Evolutionary conservation across 139 green algal genomes (phyloP), one percentile per base, ranked within the genome.

Genomic region (Chlamydomonas schloesseri): DNA sequence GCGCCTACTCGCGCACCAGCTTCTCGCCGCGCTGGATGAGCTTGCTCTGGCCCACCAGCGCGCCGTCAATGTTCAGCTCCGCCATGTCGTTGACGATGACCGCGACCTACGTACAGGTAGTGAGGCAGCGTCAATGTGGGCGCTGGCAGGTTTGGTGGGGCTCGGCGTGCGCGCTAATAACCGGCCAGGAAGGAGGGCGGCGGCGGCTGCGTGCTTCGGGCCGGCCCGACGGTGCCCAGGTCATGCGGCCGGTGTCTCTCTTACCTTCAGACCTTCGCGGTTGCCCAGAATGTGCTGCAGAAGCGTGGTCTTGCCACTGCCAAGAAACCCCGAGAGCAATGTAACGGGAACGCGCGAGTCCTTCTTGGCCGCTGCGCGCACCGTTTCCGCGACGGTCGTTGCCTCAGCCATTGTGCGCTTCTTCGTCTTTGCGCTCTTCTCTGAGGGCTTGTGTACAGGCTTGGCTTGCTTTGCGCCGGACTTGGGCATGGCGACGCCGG

Each of bases 21-120:
- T 82, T 79, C 79, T 93, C 90, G 67, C 89, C 86, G 0, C 82
- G 34, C 77, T 84, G 53, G 26, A 88, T 50, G 14, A 73, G 68
- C 5, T 34, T 29, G 68, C 68, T 73, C 10, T 73, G 47, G 13
- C 60, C 67, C 69, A 97, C 86, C 33, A 97, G 82, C 20, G 78
- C 62, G 8, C 92, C 92, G 87, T 98, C 96, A 37, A 98, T 96
- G 83, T 98, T 98, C 23, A 98, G 50, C 53, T 92, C 90, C 3
- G 96, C 94, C 91, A 97, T 96, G 71, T 98, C 96, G 81, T 98
- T 98, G 0, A 98, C 95, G n/a, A 97, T 89, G 1, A 97, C 93
- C 18, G 94, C 95, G 11, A 83, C 94, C 64, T 89, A 69, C n/a
- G 62, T 29, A 5, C 15, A 13, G 33, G 68, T 34, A 17, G 14